Evolutionary conservation across 2,329 filamentous ascomycete species (phyloP).

Genomic region (Talaromyces sp.): DNA sequence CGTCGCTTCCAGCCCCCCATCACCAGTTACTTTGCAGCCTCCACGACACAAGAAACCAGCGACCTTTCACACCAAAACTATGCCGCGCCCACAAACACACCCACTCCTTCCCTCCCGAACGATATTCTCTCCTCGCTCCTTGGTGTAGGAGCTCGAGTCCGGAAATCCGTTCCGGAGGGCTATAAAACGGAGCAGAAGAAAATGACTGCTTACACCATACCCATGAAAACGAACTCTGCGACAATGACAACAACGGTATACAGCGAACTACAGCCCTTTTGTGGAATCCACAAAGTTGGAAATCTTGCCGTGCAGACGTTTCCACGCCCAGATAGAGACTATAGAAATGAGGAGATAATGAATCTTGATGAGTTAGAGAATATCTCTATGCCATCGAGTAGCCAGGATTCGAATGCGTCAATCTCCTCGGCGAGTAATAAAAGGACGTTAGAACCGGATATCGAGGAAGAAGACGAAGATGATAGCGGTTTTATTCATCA

Average conservation of each 20-base stretch:
- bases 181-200: constrained; percentile 66
- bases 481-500: constrained; percentile 17
- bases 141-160: constrained; percentile 87
- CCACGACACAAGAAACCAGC: constrained; percentile 21
- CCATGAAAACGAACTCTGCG: not conserved
- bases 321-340: constrained; percentile 38
- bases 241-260: constrained; percentile 10
- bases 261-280: constrained; percentile 73
- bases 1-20: constrained; percentile 46
- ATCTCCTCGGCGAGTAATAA: constrained; percentile 31
- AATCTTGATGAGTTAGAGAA: constrained; percentile 37
- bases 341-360: constrained; percentile 23
- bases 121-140: constrained; percentile 77
- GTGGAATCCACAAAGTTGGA: constrained; percentile 72
- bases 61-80: constrained; percentile 40
- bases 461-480: constrained; percentile 36
- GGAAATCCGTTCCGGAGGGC: constrained; percentile 88
- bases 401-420: constrained; percentile 36
- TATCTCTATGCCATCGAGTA: constrained; percentile 39
- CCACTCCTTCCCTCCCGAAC: constrained; percentile 55
- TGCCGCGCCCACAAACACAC: constrained; percentile 37
- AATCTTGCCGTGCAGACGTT: constrained; percentile 58
- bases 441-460: constrained; percentile 41
- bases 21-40: constrained; percentile 36
- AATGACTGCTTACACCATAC: constrained; percentile 22